Percentiles rank a stretch among this genome's conserved stretches.
phyloP scores from a whole-genome alignment of 495 filamentous ascomycete genomes.

The Tetracladium setigerum region DNA sequence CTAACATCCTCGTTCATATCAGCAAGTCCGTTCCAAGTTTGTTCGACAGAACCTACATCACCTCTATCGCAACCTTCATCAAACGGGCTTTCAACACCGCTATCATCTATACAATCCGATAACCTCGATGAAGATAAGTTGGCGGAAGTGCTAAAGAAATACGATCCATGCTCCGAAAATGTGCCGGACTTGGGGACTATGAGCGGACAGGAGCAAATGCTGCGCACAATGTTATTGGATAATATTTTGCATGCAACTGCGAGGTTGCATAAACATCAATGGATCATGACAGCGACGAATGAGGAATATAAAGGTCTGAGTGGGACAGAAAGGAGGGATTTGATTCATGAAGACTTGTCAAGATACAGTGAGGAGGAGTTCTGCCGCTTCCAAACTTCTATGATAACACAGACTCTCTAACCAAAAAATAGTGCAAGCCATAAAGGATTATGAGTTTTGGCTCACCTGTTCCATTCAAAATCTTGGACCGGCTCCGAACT shows the following conservation, averaged over 20 bases:
- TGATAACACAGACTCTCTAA: not conserved
- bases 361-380: constrained; percentile 15
- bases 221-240: constrained; percentile 10
- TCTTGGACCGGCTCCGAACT: not conserved
- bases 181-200: not conserved
- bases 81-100: not conserved
- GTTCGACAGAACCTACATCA: not conserved
- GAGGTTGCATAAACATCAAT: constrained; percentile 9
- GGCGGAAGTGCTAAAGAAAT: not conserved
- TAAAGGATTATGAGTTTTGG: constrained; percentile 11
- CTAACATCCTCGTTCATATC: not conserved
- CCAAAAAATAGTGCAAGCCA: constrained; percentile 1
- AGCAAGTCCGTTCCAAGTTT: too few relatives aligned
- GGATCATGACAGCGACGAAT: constrained; percentile 5
- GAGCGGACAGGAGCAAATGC: constrained; percentile 5
- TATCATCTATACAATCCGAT: not conserved
- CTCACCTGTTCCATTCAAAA: constrained; percentile 2
- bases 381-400: too few relatives aligned
- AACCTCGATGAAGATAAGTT: not conserved
- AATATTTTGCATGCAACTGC: constrained; percentile 11
- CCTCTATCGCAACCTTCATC: not conserved
- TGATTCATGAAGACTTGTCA: constrained; percentile 6
- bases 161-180: not conserved
- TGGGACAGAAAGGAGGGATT: constrained; percentile 7
- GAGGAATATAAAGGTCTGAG: constrained; percentile 10